Evolutionary conservation across 495 filamentous ascomycete genomes (phyloP), one percentile per base, ranked within the genome.

Genomic region (Podospora conica): DNA sequence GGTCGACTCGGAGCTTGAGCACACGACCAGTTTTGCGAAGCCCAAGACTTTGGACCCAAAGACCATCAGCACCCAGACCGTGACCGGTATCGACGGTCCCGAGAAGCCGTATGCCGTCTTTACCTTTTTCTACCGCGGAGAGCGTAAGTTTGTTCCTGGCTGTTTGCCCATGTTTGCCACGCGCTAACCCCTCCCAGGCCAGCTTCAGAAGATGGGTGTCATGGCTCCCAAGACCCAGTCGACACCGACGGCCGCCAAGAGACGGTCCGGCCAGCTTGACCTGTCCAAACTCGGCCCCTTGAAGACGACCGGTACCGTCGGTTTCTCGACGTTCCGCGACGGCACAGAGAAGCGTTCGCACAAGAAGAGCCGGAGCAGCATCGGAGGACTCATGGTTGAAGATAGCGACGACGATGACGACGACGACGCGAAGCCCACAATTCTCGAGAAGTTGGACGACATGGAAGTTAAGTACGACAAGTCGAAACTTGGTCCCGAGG

Each of bases 11-110:
- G 91, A 97, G 71, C 85, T 97, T 54, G 96, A 97, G 76, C 95
- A 99, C 77, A 98, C 95, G 55, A 98, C 95, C 24, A 98, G 95
- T 73, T 99, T 99, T 77, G 96, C 96, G 12, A 94, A 98, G 75
- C 96, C 95, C 4, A 99, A 98, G 81, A 88, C 93, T 20, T 83
- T 99, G 27, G 96, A 99, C 79, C 95, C 93, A 1, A 97, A 97
- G 78, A 90, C 90, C 9, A 98, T 99, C 73, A 97, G 93, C 71
- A 98, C 96, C 0, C 95, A 99, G 78, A 97, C 94, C 0, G 95
- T 99, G 20, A 98, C 93, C 23, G 95, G 95, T n/a, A 96, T 99
- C 69, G 95, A 99, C 77, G 88, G 90, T 0, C 91, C 92, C 24
- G 93, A 97, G 63, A 91, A 92, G 76, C 96, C 96, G 18, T 99